Evolutionary conservation across 2,329 filamentous ascomycete species (phyloP), one percentile per base, ranked within the genome.

Genomic region (Stagonosporopsis tanaceti): DNA sequence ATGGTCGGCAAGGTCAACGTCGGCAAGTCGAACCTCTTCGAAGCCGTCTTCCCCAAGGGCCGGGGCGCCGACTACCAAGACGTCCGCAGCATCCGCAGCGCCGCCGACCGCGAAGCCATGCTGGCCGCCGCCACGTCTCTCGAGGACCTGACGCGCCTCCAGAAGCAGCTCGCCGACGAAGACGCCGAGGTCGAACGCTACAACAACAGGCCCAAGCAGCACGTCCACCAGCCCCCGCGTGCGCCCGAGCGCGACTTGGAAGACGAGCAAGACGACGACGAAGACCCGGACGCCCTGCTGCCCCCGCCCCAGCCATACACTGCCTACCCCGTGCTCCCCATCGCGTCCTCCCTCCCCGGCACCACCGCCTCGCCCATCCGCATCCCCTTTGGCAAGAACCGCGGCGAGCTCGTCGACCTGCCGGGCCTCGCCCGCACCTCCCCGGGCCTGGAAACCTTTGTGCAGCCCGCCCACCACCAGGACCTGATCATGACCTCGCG

Each of bases 1-100:
- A 89, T 99, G 82, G 90, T 99, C 2, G 95, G 95, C n/a, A 98
- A 97, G 76, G 92, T 93, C 61, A 99, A 99, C 71, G 96, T 98
- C 2, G 96, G 95, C 24, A 99, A 99, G 78, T 98, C 94, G 67
- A 89, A 90, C 70, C 84, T 99, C 2, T 96, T 98, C 59, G 89
- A 95, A 66, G 85, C 88, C 4, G 87, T 97, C 7, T 97, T 93
- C 69, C 94, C 96, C 4, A 89, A 94, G 90, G 81, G 68, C 50
- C 76, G 69, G 66, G 76, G 55, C 66, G 74, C 53, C 68, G 79
- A 70, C 24, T 71, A 69, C 41, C 68, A 78, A 34, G 66, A 74
- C 25, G 57, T 76, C 1, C 73, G 74, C 37, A 72, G 73, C 57
- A 66, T 77, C 0, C 73, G 75, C 17, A 69, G 55, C 39, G 68